These are phyloP conservation scores for Mycena sp. DNA, from an alignment of 1,284 basidiomycete genomes.

Conservation along the genomic window DNA sequence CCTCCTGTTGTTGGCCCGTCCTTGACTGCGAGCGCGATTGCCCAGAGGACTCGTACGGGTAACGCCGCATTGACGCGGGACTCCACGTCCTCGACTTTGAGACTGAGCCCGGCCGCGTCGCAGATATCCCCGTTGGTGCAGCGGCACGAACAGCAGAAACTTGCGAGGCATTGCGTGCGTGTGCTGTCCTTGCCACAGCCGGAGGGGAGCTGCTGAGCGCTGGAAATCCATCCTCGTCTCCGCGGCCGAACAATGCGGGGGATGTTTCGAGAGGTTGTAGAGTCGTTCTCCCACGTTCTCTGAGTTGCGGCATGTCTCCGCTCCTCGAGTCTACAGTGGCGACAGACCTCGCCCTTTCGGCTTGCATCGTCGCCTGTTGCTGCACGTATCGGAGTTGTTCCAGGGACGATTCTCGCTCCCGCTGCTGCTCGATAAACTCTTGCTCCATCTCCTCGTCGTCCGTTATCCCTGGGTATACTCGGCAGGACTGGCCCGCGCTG, in stretches of 20 bases:
- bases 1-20: conserved; percentile 27
- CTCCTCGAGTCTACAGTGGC: conserved; percentile 10
- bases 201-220: too few species aligned
- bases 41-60: conserved; percentile 35
- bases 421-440: conserved; percentile 22
- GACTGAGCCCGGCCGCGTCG: conserved; percentile 38
- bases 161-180: too few species aligned
- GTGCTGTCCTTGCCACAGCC: too few species aligned
- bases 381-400: conserved; percentile 24
- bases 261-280: conserved; percentile 34
- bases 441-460: conserved; percentile 47
- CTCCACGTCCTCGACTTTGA: conserved; percentile 53
- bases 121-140: conserved; percentile 40
- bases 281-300: conserved; percentile 18
- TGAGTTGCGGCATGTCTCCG: neutral
- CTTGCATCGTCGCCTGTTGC: conserved; percentile 21
- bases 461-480: conserved; percentile 57
- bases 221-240: conserved; percentile 66
- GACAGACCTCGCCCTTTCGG: conserved; percentile 17
- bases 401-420: conserved; percentile 21
- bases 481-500: conserved; percentile 64
- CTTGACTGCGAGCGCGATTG: conserved; percentile 43
- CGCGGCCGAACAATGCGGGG: conserved; percentile 57
- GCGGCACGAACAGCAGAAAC: conserved; percentile 27
- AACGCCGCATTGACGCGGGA: conserved; percentile 54